Conservation (phyloP, 805 yeast species). For the Myxozyma monticola region DNA sequence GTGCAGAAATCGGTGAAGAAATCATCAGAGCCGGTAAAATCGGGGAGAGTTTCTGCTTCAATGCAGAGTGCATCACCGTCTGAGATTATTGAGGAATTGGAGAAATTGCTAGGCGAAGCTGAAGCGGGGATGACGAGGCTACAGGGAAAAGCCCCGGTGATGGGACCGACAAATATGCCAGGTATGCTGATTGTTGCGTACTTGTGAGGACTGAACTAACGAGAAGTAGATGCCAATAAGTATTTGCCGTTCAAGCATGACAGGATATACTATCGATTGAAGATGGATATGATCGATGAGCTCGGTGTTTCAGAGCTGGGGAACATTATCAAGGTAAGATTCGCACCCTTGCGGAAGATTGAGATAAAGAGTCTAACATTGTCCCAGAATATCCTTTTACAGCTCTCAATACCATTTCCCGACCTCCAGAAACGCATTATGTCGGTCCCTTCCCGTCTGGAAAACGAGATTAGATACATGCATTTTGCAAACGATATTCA, state of each 20-base stretch:
- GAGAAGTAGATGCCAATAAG: conserved; percentile 7
- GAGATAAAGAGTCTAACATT: background rate
- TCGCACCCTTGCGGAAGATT: background rate
- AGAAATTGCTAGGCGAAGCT: conserved; percentile 11
- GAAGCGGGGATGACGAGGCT: conserved; percentile 9
- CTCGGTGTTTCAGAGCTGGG: conserved; percentile 28
- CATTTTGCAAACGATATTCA: conserved; percentile 32
- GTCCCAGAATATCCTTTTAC: conserved; percentile 34
- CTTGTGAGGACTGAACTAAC: background rate
- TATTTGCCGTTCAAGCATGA: background rate
- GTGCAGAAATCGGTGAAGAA: background rate
- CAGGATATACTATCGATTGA: conserved; percentile 18
- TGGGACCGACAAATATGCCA: conserved; percentile 28
- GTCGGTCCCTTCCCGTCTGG: conserved; percentile 14
- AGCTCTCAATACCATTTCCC: conserved; percentile 53
- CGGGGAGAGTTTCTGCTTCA: background rate
- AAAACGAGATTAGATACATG: conserved; percentile 26
- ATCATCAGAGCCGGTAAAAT: background rate
- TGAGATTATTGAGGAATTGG: conserved; percentile 17
- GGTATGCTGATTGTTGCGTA: conserved; percentile 3
- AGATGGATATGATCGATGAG: conserved; percentile 28
- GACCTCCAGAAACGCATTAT: conserved; percentile 31
- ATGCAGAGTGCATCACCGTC: background rate
- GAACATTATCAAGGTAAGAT: conserved; percentile 25
- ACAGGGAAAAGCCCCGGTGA: conserved; percentile 13